Evolutionary conservation across 2,329 filamentous ascomycete genomes (phyloP).

Genomic region (Fusarium albidum): DNA sequence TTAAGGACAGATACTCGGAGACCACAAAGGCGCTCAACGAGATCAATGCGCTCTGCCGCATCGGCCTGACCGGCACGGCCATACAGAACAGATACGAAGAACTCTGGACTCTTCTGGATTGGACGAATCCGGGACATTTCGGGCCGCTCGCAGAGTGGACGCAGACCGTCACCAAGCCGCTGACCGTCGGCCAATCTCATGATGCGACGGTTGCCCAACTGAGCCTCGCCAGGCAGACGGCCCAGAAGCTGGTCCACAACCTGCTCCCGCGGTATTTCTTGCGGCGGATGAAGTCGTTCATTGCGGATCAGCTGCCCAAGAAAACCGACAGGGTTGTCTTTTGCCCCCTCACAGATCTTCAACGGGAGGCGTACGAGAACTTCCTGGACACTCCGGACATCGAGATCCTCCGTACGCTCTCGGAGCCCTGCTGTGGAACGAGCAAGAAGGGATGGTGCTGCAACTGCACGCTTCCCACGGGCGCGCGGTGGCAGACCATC

Average conservation of each 20-base stretch:
- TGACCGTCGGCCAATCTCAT: slow-evolving; percentile 90
- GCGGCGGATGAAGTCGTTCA: slow-evolving; percentile 90
- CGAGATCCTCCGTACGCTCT: slow-evolving; percentile 71
- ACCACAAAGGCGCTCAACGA: slow-evolving; percentile 88
- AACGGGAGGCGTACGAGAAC: slow-evolving; percentile 83
- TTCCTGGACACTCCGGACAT: slow-evolving; percentile 77
- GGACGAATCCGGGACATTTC: slow-evolving; percentile 86
- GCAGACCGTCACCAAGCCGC: slow-evolving; percentile 76
- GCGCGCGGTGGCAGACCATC: slow-evolving; percentile 74
- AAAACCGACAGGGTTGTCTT: slow-evolving; percentile 96
- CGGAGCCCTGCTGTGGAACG: slow-evolving; percentile 72
- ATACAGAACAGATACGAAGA: slow-evolving; percentile 99
- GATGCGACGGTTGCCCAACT: slow-evolving; percentile 87
- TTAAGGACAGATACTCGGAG: slow-evolving; percentile 82
- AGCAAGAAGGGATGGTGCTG: slow-evolving; percentile 84
- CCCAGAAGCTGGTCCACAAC: slow-evolving; percentile 84
- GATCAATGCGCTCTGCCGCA: slow-evolving; percentile 88
- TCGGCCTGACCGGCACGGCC: slow-evolving; percentile 92
- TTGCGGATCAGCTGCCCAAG: slow-evolving; percentile 90
- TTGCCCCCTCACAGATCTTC: slow-evolving; percentile 84
- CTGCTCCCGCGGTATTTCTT: slow-evolving; percentile 90
- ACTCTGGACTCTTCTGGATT: slow-evolving; percentile 94
- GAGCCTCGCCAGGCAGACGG: slow-evolving; percentile 80
- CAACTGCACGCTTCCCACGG: slow-evolving; percentile 64
- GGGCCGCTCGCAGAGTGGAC: slow-evolving; percentile 78